Evolutionary conservation across 495 filamentous ascomycete genomes (phyloP), one percentile per base, ranked within the genome.

Genomic region (Xylaria longipes): DNA sequence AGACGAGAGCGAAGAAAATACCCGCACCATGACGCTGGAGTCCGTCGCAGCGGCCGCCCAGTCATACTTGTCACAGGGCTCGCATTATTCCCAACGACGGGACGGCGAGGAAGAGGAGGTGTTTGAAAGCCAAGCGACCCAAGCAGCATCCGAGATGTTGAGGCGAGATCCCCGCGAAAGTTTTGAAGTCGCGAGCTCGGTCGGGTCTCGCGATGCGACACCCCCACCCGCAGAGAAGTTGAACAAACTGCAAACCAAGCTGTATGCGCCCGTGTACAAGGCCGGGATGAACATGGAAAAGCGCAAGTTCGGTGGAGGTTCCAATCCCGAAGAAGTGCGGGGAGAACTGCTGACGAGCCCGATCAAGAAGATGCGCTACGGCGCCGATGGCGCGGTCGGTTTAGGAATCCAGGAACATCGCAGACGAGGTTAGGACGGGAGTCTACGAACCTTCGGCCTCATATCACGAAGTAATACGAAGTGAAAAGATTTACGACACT

Each of bases 261-360:
- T 93, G n/a, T 91, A 91, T 76, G 89, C 89, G 0, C 87, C 89
- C 22, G 82, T 92, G 52, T 88, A 86, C 71, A 92, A 92, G 80
- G 79, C 84, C n/a, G 80, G 81, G 31, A 69, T 80, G 20, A 71
- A 67, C 48, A 72, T 71, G 29, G 85, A 83, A 65, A 93, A 93
- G 84, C 86, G 90, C 60, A 90, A 89, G 78, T 85, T 84, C 65
- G 85, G 80, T 73, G 83, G 81, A 71, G 83, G 85, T 27, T 79
- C 78, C 37, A 78, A 79, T 33, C 75, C 78, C 45, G 81, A 81
- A 7, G 80, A 79, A 12, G 45, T 31, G 50, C 58, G 75, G 41
- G 79, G 76, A 29, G 82, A 82, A 50, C 48, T 61, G 31, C 17
- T 76, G 41, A 69, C 74, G 37, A 87, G 83, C 72, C 84, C 85